Evolutionary conservation across 2,329 filamentous ascomycete genomes (phyloP).

Genomic region (Lecanicillium sp.): DNA sequence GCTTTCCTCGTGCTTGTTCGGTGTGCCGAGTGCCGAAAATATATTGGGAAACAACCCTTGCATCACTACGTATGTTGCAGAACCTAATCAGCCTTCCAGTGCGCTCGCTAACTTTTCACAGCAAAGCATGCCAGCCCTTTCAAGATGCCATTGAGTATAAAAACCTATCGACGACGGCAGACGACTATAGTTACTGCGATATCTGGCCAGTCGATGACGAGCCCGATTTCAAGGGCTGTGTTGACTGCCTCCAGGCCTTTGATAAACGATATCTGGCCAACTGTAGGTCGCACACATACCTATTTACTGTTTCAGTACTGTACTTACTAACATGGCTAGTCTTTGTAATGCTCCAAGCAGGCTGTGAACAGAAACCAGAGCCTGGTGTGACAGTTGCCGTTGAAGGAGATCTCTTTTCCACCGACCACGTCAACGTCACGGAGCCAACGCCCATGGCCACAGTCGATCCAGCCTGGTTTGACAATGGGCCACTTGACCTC

Average conservation of each 20-base stretch:
- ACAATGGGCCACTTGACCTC: slow-evolving; percentile 37
- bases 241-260: slow-evolving; percentile 33
- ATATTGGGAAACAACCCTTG: slow-evolving; percentile 35
- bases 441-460: slow-evolving; percentile 33
- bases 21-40: slow-evolving; percentile 32
- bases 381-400: slow-evolving; percentile 40
- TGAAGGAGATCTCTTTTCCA: slow-evolving; percentile 44
- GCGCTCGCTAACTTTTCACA: slow-evolving; percentile 22
- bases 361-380: slow-evolving; percentile 43
- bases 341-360: slow-evolving; percentile 43
- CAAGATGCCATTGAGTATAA: slow-evolving; percentile 37
- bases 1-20: slow-evolving; percentile 47
- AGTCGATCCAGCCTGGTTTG: slow-evolving; percentile 30
- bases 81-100: neutral
- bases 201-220: slow-evolving; percentile 33
- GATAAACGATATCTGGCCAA: slow-evolving; percentile 40
- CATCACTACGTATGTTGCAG: slow-evolving; percentile 37
- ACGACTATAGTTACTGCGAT: slow-evolving; percentile 46
- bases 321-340: slow-evolving; percentile 27
- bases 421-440: slow-evolving; percentile 38
- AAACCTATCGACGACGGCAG: slow-evolving; percentile 36
- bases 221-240: slow-evolving; percentile 31
- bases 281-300: slow-evolving; percentile 34
- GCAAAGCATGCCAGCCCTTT: slow-evolving; percentile 44
- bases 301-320: no score